Evolutionary conservation across 495 filamentous ascomycete species (phyloP), one percentile per base, ranked within the genome.

Genomic region (Hypoxylon trugodes): DNA sequence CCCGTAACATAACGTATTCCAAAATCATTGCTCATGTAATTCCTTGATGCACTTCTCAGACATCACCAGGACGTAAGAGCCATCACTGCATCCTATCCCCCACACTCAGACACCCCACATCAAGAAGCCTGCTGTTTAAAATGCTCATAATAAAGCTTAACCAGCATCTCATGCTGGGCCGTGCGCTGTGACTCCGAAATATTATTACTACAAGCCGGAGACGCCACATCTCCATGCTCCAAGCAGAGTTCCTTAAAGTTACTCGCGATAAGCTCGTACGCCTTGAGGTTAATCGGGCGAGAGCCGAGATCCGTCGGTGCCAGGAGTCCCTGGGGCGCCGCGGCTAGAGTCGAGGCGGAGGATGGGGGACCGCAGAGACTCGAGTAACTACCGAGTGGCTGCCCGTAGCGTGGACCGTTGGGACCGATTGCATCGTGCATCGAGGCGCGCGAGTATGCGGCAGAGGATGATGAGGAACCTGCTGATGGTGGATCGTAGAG

Each of bases 211-310:
- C 38, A 10, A 2, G 56, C 37, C 16, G 36, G 2, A 18, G 33
- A n/a, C 12, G 37, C 41, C 2, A 8, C 37, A 6, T 8, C 30
- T 0, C 45, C 65, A 26, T 48, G 40, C 12, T 65, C 61, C 25
- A 69, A 45, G 6, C 46, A 42, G 3, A 60, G 32, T 15, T 69
- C 56, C 43, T 66, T 59, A 53, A 65, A 65, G 19, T 45, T 12
- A 22, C 55, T 53, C 13, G 59, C 55, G 52, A 67, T 59, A 16
- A 62, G 25, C 41, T 67, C 66, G 59, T 67, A 69, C 16, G 40
- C 59, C 28, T 48, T 63, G 1, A 64, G 45, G 32, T 72, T 62
- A 24, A 56, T 60, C 6, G 59, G 50, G 3, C 38, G 35, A 8
- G 47, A 51, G 12, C 57, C 38, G 51, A 61, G 53, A 7, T 52